Evolutionary conservation across 768 basidiomycete genomes (phyloP).

Genomic region (Calocybe indica): DNA sequence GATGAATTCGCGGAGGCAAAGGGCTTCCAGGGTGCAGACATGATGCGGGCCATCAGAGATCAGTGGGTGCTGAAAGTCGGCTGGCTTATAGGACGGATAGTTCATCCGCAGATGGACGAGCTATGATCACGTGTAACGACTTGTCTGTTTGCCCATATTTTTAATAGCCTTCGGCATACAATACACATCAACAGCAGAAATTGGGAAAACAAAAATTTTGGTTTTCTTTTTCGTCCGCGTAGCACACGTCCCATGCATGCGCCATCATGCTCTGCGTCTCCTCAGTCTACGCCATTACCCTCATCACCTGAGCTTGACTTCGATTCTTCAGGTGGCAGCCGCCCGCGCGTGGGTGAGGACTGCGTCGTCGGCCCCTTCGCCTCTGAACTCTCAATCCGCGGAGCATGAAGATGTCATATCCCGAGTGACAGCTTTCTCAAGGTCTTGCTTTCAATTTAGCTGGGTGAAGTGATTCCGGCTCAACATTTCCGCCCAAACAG

Average conservation of each 20-base stretch:
- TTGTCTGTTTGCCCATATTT: too few relatives aligned
- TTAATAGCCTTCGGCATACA: too few relatives aligned
- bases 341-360: constrained; percentile 40
- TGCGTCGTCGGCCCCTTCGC: constrained; percentile 4
- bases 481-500: too few relatives aligned
- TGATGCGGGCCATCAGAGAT: constrained; percentile 42
- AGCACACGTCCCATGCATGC: constrained; percentile 33
- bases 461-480: too few relatives aligned
- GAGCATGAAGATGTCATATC: too few relatives aligned
- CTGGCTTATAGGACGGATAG: constrained; percentile 63
- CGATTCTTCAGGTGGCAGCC: constrained; percentile 42
- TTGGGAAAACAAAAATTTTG: constrained; percentile 9
- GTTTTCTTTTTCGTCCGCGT: constrained; percentile 13
- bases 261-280: constrained; percentile 36
- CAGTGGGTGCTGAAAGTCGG: constrained; percentile 71
- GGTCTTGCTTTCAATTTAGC: too few relatives aligned
- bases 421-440: too few relatives aligned
- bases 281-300: constrained; percentile 13
- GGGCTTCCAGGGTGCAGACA: constrained; percentile 24
- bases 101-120: constrained; percentile 29
- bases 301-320: constrained; percentile 26
- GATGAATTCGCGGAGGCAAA: constrained; percentile 60
- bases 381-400: too few relatives aligned
- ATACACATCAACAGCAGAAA: constrained; percentile 6
- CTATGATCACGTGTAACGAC: too few relatives aligned